Base-by-base conservation (phyloP, 495 filamentous ascomycete genomes). In the Chaetomium cochliodes region DNA sequence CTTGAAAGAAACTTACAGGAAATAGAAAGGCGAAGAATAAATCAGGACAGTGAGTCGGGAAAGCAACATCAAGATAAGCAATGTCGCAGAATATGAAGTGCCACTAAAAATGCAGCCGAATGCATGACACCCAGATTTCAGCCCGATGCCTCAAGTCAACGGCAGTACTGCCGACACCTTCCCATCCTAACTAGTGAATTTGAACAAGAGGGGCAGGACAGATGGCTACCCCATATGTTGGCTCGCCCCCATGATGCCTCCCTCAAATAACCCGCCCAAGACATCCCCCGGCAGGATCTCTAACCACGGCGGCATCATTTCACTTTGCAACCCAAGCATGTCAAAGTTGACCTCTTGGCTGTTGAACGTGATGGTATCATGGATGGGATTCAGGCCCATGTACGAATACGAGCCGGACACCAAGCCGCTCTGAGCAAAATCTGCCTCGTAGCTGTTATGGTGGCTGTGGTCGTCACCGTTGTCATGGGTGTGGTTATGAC, bases 291-390 rank as follows among this genome's bases (percentile, higher is more conserved):
- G 69, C 6, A 75, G n/a, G 3, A 70, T 67, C 66, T 75, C 73
- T 16, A 75, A 39, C 73, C 73, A 75, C 37, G 71, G 71, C 47
- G 69, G 67, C 69, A 72, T 72, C 71, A 72, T 73, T 44, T 73
- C 73, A 50, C 63, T 72, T 11, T 68, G 66, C 25, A 73, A 55
- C 2, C 71, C 71, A 15, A 75, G 58, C 18, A 66, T 53, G 33
- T 72, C 73, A 44, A 90, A 86, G 69, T 89, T 86, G 54, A 90
- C 81, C 62, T 91, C 88, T 60, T 88, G 87, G 63, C 82, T 87
- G 70, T 90, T 86, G 64, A 91, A 90, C 64, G 87, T 84, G 65
- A 90, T 76, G 58, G 73, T 74, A 22, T 86, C 73, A 80, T 85
- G 67, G 77, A 81, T 57, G 0, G 79, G 69, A 37, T 76, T 77